A percentile compares a stretch with the other conserved stretches of the same genome.
Evolutionary conservation across 345 rosid genomes (phyloP).

Genomic region (Salix koriyanagi): DNA sequence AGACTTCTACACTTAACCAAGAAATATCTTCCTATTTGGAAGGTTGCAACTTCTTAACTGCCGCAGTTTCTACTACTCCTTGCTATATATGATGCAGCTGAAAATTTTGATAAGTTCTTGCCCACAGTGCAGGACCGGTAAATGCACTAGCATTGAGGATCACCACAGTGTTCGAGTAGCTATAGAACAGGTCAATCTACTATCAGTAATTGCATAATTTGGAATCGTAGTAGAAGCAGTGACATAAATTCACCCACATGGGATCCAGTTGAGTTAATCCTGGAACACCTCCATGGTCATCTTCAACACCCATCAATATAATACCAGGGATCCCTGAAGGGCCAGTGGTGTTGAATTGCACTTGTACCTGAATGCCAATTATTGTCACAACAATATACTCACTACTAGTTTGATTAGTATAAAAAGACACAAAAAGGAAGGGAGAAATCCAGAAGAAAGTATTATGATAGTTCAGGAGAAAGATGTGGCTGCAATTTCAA

Average conservation of each 20-base stretch:
- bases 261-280: constrained; percentile 71
- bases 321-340: constrained; percentile 70
- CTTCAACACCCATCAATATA: constrained; percentile 87
- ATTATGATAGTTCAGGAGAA: neutral
- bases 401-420: neutral
- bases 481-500: neutral
- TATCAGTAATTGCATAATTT: neutral
- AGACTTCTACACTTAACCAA: neutral
- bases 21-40: neutral
- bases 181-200: constrained; percentile 15
- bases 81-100: constrained; percentile 78
- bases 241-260: constrained; percentile 37
- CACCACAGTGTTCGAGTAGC: constrained; percentile 57
- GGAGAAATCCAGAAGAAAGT: neutral
- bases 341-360: constrained; percentile 70
- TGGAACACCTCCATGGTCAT: constrained; percentile 54
- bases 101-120: constrained; percentile 49
- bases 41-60: too few relatives aligned
- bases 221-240: neutral
- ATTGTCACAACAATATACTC: neutral
- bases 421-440: neutral
- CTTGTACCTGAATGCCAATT: constrained; percentile 47
- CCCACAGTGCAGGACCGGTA: constrained; percentile 35
- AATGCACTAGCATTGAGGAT: constrained; percentile 72
- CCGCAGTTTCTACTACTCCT: too few relatives aligned